Evolutionary conservation across 2,329 filamentous ascomycete species (phyloP), one percentile per base, ranked within the genome.

Genomic region (Exophiala mesophila): DNA sequence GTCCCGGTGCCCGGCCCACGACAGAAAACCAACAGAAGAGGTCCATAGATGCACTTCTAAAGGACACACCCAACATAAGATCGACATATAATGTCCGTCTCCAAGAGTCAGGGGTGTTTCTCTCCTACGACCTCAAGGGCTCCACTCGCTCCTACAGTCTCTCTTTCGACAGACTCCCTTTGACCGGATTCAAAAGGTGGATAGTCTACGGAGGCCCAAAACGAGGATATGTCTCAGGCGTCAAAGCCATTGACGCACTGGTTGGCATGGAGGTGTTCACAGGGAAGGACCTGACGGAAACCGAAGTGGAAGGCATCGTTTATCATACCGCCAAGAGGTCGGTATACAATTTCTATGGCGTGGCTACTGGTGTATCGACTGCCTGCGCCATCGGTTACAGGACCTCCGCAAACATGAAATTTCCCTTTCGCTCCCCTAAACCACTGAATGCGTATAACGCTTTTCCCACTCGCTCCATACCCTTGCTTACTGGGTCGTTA

Each of bases 231-330:
- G 32, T 39, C 21, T 37, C 47, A 3, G 52, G 50, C 6, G 41
- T 45, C 8, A 32, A 44, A 15, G 29, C 49, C 19, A 53, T 55
- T 20, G 52, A 55, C 18, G 29, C 45, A 21, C 47, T 56, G 9
- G 40, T 52, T 21, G 48, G 37, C 16, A 38, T 39, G 10, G 54
- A 56, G 36, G 49, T 45, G 20, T 26, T 50, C 15, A 40, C 36
- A 5, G 41, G 43, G 3, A 43, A 45, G 31, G 45, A 39, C 3
- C 29, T 55, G 12, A 50, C 37, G 8, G 52, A 55, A 39, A 40
- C 36, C 41, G 54, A 55, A 41, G 54, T 48, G 3, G 54, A 56
- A 43, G 54, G 44, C 5, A 30, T 55, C 10, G 41, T 50, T 5
- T 52, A 49, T 26, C 43, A 51, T 24, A 23, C 37, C 10, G 46